Percentiles rank a stretch among this genome's conserved stretches.
Conservation (phyloP, 768 basidiomycete species). For the Pisolithus tinctorius region DNA sequence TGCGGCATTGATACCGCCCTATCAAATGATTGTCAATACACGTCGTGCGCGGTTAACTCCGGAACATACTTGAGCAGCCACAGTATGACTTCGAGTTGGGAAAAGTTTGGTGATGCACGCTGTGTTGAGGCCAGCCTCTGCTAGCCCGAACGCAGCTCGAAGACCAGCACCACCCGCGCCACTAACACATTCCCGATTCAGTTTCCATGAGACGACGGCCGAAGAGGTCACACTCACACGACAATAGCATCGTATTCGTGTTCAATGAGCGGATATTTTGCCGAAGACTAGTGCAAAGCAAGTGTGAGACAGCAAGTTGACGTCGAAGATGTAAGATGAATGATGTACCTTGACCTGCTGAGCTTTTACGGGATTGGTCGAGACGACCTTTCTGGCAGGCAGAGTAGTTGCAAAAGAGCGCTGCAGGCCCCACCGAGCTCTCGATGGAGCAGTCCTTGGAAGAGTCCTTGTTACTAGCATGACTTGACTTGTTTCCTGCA, state of each 20-base stretch:
- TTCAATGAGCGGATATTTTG: constrained; percentile 94
- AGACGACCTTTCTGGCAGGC: constrained; percentile 52
- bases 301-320: constrained; percentile 5
- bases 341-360: constrained; percentile 67
- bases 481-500: constrained; percentile 22
- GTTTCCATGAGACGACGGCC: not conserved
- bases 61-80: constrained; percentile 81
- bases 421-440: constrained; percentile 40
- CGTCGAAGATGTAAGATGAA: constrained; percentile 5
- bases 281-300: constrained; percentile 47
- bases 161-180: constrained; percentile 98
- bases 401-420: constrained; percentile 66
- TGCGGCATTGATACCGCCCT: constrained; percentile 98
- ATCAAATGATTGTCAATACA: constrained; percentile 10
- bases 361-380: constrained; percentile 71
- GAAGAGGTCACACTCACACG: constrained; percentile 59
- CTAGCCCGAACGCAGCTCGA: constrained; percentile 96
- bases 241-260: constrained; percentile 99
- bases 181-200: constrained; percentile 35
- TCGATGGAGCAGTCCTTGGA: constrained; percentile 26
- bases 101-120: constrained; percentile 99
- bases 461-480: constrained; percentile 63
- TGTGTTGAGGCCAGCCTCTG: constrained; percentile 97
- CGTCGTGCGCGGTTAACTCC: not conserved
- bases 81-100: constrained; percentile 97